Evolutionary conservation across 768 basidiomycete genomes (phyloP).

Genomic region (Termitomyces sp.): DNA sequence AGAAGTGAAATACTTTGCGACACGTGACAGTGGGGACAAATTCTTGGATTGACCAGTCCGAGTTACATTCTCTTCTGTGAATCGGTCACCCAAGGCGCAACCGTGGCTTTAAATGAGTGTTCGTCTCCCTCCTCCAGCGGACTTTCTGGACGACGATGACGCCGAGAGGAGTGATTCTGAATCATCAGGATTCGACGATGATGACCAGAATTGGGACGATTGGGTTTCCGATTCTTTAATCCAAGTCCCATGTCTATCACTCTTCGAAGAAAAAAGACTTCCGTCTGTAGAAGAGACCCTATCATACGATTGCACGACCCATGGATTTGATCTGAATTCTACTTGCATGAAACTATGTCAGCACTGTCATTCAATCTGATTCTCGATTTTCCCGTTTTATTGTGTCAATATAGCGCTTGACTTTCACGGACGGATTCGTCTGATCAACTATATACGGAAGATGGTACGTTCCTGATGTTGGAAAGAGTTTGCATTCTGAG

Average conservation of each 20-base stretch:
- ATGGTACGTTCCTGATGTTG: conserved; percentile 36
- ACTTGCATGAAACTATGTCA: conserved; percentile 50
- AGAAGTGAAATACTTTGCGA: neutral
- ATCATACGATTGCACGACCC: conserved; percentile 50
- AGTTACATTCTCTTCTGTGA: too few species aligned
- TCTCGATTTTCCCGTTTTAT: neutral
- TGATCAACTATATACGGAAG: conserved; percentile 86
- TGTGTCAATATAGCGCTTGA: conserved; percentile 53
- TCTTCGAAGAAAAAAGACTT: conserved; percentile 69
- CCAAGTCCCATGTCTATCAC: conserved; percentile 54
- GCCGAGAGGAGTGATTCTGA: conserved; percentile 22
- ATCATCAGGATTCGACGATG: conserved; percentile 30
- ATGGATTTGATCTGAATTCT: conserved; percentile 60
- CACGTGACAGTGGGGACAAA: neutral
- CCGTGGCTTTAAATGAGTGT: conserved; percentile 29
- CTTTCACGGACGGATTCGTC: conserved; percentile 69
- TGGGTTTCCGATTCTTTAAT: conserved; percentile 69
- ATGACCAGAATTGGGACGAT: conserved; percentile 72
- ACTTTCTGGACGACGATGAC: conserved; percentile 15
- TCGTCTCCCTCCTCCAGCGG: conserved; percentile 27
- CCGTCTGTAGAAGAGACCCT: conserved; percentile 55
- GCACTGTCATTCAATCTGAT: conserved; percentile 17
- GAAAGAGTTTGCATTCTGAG: conserved; percentile 3
- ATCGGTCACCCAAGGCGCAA: neutral
- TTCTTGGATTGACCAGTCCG: too few species aligned